Evolutionary conservation across 2,329 filamentous ascomycete genomes (phyloP).

Genomic region (Curvularia sp.): DNA sequence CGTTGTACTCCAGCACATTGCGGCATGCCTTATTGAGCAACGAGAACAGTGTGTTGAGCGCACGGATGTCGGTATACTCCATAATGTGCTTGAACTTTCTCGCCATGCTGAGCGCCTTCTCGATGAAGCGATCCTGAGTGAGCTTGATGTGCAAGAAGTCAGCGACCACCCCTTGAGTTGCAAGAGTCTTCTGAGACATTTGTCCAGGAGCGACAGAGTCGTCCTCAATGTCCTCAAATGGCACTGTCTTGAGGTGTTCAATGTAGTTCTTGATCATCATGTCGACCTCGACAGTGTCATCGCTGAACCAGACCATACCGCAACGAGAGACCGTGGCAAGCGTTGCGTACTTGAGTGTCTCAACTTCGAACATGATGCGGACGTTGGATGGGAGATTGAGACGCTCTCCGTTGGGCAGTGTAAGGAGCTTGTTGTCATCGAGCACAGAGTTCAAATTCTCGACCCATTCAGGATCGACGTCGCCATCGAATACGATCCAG

Average conservation of each 20-base stretch:
- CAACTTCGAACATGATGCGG: slow-evolving; percentile 99
- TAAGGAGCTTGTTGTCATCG: slow-evolving; percentile 98
- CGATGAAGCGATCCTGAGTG: slow-evolving; percentile 79
- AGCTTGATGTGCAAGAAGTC: slow-evolving; percentile 79
- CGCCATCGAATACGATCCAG: slow-evolving; percentile 99
- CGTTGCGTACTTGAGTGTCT: slow-evolving; percentile 95
- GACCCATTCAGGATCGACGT: slow-evolving; percentile 99
- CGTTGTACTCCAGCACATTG: slow-evolving; percentile 93
- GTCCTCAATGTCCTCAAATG: slow-evolving; percentile 95
- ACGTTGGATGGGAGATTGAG: slow-evolving; percentile 93
- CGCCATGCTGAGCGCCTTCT: slow-evolving; percentile 77
- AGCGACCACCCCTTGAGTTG: slow-evolving; percentile 79
- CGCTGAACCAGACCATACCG: slow-evolving; percentile 99
- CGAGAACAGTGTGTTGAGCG: slow-evolving; percentile 91
- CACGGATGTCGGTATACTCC: slow-evolving; percentile 92
- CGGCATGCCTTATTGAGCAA: slow-evolving; percentile 92
- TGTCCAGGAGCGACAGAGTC: slow-evolving; percentile 71
- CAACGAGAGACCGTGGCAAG: slow-evolving; percentile 99
- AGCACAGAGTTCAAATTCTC: slow-evolving; percentile 99
- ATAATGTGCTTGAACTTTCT: slow-evolving; percentile 91
- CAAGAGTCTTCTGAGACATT: slow-evolving; percentile 69
- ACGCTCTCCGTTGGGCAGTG: slow-evolving; percentile 95
- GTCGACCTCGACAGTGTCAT: slow-evolving; percentile 89
- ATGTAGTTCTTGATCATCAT: slow-evolving; percentile 97
- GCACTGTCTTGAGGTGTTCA: slow-evolving; percentile 77